Conservation (phyloP, 306 rosid genomes). For the Hylodesmum podocarpum region DNA sequence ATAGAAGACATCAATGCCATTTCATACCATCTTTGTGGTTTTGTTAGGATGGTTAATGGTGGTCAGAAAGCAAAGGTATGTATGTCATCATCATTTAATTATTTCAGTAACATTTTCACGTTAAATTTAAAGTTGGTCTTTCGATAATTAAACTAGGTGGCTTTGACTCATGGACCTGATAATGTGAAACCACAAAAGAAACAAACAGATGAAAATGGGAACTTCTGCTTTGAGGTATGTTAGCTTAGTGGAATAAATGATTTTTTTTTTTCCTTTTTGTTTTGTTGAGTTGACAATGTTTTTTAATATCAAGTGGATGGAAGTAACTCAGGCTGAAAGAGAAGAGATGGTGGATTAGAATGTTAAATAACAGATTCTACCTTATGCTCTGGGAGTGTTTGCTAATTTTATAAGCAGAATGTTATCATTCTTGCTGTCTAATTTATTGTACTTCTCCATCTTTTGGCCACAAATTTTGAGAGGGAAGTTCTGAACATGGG, state of each 20-base stretch:
- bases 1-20: constrained; percentile 75
- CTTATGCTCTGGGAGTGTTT: background rate
- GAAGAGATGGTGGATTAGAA: constrained; percentile 16
- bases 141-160: constrained; percentile 58
- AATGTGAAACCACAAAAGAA: constrained; percentile 89
- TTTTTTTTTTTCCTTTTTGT: background rate
- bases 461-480: constrained; percentile 17
- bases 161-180: constrained; percentile 98
- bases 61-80: constrained; percentile 83
- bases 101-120: constrained; percentile 22
- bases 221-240: constrained; percentile 93
- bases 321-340: constrained; percentile 28
- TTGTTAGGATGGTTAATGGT: constrained; percentile 67
- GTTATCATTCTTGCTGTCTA: constrained; percentile 3
- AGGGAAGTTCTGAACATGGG: constrained; percentile 9
- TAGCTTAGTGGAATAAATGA: constrained; percentile 4
- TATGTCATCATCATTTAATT: constrained; percentile 7
- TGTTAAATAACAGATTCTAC: constrained; percentile 21
- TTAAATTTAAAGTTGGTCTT: constrained; percentile 21
- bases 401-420: constrained; percentile 15
- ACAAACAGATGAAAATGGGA: constrained; percentile 78
- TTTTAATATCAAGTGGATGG: constrained; percentile 19
- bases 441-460: constrained; percentile 21
- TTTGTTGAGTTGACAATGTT: constrained; percentile 5
- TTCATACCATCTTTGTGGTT: constrained; percentile 85